A percentile compares a stretch with the other conserved stretches of the same genome.
Conservation (phyloP, 2,329 filamentous ascomycete species). For the Pyricularia sp. region DNA sequence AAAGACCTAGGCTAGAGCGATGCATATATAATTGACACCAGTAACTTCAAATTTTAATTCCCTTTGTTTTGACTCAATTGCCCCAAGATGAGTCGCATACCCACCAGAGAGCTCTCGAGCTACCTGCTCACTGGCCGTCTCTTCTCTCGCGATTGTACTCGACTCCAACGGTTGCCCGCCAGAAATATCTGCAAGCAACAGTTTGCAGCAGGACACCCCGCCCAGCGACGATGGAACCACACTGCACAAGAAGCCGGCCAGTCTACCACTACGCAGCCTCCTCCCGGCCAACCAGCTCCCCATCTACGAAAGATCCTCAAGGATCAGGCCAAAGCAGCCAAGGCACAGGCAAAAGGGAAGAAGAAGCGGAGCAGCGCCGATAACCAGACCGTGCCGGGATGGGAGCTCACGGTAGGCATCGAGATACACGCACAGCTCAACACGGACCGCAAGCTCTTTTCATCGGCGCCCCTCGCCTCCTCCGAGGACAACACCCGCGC, state of each 20-base stretch:
- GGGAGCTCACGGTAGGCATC: constrained; percentile 93
- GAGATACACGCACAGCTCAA: constrained; percentile 97
- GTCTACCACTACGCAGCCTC: too few species aligned
- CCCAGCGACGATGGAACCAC: background rate
- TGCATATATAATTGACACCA: background rate
- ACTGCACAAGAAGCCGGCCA: background rate
- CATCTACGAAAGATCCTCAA: constrained; percentile 63
- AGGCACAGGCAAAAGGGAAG: constrained; percentile 29
- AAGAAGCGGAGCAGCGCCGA: constrained; percentile 35
- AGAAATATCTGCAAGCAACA: background rate
- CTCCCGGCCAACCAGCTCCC: constrained; percentile 15
- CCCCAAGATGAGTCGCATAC: constrained; percentile 31
- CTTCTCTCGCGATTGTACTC: constrained; percentile 30
- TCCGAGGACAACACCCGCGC: background rate
- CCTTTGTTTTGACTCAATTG: background rate
- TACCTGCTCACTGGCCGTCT: constrained; percentile 40
- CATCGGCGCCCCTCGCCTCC: constrained; percentile 41
- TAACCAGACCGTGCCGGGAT: constrained; percentile 52
- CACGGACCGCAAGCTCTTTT: constrained; percentile 83
- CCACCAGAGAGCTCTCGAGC: constrained; percentile 32
- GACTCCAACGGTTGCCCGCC: constrained; percentile 4
- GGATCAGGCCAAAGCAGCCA: constrained; percentile 49
- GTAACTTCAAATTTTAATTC: background rate
- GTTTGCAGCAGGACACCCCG: background rate
- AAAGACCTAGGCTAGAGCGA: background rate